Percentiles rank a stretch among this genome's conserved stretches.
These are phyloP conservation scores for Colletotrichum lindemuthianum DNA, from an alignment of 2,329 filamentous ascomycete genomes.

Conservation along the genomic window DNA sequence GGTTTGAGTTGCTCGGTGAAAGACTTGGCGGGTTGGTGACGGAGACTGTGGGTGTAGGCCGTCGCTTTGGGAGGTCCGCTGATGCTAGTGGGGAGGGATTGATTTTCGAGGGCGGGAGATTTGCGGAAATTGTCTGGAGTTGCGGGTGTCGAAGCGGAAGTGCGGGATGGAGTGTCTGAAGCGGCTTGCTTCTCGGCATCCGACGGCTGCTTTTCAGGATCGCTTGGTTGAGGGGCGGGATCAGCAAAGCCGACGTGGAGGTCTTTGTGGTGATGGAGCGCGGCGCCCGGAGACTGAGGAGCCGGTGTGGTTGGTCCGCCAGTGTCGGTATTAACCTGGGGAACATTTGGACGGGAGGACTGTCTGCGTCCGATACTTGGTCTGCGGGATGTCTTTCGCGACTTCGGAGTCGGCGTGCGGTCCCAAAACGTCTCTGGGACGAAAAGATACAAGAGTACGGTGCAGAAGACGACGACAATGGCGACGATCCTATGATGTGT, in stretches of 20 bases:
- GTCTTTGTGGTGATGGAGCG: conserved; percentile 40
- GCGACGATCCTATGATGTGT: conserved; percentile 74
- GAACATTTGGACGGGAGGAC: conserved; percentile 48
- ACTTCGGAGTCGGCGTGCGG: conserved; percentile 68
- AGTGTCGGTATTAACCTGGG: neutral
- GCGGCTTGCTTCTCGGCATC: neutral
- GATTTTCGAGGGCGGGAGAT: conserved; percentile 51
- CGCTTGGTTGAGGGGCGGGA: conserved; percentile 3
- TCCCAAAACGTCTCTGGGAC: conserved; percentile 98
- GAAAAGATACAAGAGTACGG: conserved; percentile 83
- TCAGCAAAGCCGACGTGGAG: conserved; percentile 47
- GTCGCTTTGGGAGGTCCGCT: conserved; percentile 43
- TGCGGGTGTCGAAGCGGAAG: conserved; percentile 36
- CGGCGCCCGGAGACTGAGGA: neutral
- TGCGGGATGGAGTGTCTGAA: neutral
- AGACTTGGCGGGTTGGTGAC: conserved; percentile 72
- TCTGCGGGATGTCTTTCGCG: conserved; percentile 50
- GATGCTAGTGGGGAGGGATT: conserved; percentile 49
- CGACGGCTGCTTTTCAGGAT: conserved; percentile 7
- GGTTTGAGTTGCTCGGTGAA: conserved; percentile 79
- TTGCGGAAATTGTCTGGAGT: conserved; percentile 40
- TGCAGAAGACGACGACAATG: conserved; percentile 78
- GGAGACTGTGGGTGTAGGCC: conserved; percentile 77
- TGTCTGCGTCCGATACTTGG: conserved; percentile 59
- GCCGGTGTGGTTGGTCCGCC: neutral